phyloP scores from a whole-genome alignment of 345 rosid species.

The Raphanus sativus region DNA sequence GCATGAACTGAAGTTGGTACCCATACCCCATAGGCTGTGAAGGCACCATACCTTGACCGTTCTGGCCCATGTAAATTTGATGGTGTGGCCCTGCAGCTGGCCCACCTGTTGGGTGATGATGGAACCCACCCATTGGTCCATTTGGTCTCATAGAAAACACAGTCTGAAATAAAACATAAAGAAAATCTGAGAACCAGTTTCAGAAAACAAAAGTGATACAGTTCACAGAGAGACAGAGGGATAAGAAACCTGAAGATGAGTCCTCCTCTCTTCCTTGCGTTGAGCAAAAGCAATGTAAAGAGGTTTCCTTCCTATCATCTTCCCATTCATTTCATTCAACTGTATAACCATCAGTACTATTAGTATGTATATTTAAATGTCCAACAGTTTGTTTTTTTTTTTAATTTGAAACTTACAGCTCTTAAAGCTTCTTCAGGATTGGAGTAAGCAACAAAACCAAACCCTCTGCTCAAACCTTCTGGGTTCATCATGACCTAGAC shows the following conservation, averaged over 20 bases:
- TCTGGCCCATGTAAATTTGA: slow-evolving; percentile 35
- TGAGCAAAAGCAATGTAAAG: slow-evolving; percentile 73
- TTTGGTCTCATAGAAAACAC: slow-evolving; percentile 32
- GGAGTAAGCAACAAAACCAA: slow-evolving; percentile 80
- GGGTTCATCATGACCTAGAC: slow-evolving; percentile 56
- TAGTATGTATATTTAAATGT: not conserved
- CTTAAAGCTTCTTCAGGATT: slow-evolving; percentile 64
- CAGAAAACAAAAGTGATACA: not conserved
- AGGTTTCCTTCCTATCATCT: slow-evolving; percentile 65
- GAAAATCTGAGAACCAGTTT: not conserved
- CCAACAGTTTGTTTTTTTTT: not conserved
- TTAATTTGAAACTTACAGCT: slow-evolving; percentile 44
- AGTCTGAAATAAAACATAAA: slow-evolving; percentile 9
- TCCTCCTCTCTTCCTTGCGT: slow-evolving; percentile 73
- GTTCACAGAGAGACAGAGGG: not conserved
- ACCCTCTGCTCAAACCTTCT: slow-evolving; percentile 64
- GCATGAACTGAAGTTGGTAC: slow-evolving; percentile 52
- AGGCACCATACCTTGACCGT: slow-evolving; percentile 48
- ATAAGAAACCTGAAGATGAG: slow-evolving; percentile 54
- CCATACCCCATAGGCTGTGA: slow-evolving; percentile 60
- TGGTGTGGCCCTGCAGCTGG: slow-evolving; percentile 29
- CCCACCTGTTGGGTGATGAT: slow-evolving; percentile 32
- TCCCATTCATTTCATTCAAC: slow-evolving; percentile 70
- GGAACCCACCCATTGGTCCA: slow-evolving; percentile 21
- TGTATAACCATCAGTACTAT: slow-evolving; percentile 5